Base-by-base conservation (phyloP, 2,329 filamentous ascomycete species). In the Atkinsonella hypoxylon region DNA sequence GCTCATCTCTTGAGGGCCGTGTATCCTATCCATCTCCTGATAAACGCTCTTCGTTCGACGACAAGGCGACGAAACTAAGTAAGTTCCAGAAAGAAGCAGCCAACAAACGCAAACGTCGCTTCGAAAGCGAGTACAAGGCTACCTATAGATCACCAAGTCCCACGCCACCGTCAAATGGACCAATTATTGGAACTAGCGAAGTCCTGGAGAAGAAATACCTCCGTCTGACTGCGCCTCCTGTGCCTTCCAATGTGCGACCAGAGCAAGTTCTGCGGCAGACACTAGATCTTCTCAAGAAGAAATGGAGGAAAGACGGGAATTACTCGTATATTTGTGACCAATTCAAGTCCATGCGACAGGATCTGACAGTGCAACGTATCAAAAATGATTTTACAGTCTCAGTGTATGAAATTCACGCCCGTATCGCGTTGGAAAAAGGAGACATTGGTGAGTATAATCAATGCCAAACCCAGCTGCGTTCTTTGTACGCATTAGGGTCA, bases 401-500 rank as follows among this genome's bases (percentile, higher is more conserved):
- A 55, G 93, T 96, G 45, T 98, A 98, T 70, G 93, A 98, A 72
- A 94, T 91, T 55, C 93, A 98, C 71, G 93, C 91, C 56, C 85
- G 93, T 54, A 97, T 98, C 71, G 93, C 93, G 59, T 77, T 98
- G 70, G 91, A 98, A 71, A 96, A 94, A 79, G 89, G 87, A 72
- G 93, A 98, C 76, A 81, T 97, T 75, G 91, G 93, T 98, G 93
- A 98, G 93, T 98, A 98, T 93, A 98, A 98, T 76, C 93, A 98
- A 79, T 98, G 93, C 71, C 93, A 98, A 76, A 97, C 93, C 63
- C 93, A 98, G 74, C 77, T 98, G 65, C 88, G 89, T 69, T 89
- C 86, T 58, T 75, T 98, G 62, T 97, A 98, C 71, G 81, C 81
- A 67, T 81, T 88, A 72, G 86, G 87, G 59, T 74, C 95, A 66